Conservation (phyloP, 768 basidiomycete species). For the Omphalotus guepiniiformis region DNA sequence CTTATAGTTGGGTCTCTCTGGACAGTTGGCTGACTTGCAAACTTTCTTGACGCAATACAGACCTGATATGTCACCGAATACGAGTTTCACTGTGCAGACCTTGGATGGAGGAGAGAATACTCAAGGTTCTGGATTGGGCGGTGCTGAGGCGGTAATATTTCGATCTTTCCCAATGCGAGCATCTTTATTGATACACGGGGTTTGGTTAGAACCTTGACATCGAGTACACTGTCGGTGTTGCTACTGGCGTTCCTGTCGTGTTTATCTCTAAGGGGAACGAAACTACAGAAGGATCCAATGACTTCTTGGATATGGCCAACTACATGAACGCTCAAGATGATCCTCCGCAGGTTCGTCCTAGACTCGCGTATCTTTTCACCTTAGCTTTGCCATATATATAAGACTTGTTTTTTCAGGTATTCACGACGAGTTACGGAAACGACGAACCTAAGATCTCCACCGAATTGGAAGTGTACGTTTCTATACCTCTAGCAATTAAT, state of each 20-base stretch:
- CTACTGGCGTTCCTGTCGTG: constrained; percentile 22
- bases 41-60: constrained; percentile 22
- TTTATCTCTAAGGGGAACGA: not conserved
- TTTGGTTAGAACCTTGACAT: constrained; percentile 23
- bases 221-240: constrained; percentile 32
- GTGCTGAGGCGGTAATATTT: constrained; percentile 28
- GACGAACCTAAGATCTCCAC: constrained; percentile 6
- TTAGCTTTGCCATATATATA: constrained; percentile 1
- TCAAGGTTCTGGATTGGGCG: constrained; percentile 23
- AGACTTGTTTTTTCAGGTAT: constrained; percentile 28
- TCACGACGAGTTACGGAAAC: constrained; percentile 24
- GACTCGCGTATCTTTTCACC: constrained; percentile 1
- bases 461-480: not conserved
- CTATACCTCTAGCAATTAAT: not conserved
- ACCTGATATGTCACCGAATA: constrained; percentile 25
- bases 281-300: not conserved
- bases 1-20: too few relatives aligned
- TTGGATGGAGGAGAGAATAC: constrained; percentile 32
- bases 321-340: not conserved
- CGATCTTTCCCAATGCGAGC: not conserved
- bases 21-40: constrained; percentile 19
- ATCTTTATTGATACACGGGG: not conserved
- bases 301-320: constrained; percentile 4
- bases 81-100: constrained; percentile 28
- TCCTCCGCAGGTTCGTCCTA: not conserved